phyloP scores from a whole-genome alignment of 202 grass and related monocot genomes.

The Zizania palustris region DNA sequence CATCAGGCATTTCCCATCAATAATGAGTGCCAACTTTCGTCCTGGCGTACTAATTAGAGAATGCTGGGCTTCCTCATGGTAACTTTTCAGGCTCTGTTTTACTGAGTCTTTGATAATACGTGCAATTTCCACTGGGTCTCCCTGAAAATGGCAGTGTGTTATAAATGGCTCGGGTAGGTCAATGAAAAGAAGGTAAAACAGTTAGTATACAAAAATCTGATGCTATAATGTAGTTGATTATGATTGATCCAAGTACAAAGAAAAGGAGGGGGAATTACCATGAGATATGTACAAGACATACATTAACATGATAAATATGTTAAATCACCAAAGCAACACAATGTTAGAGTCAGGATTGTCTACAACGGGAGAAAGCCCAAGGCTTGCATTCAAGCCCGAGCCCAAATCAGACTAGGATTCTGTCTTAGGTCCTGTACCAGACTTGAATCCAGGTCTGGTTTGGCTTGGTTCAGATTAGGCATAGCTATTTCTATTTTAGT shows the following conservation, averaged over 20 bases:
- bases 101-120: constrained; percentile 85
- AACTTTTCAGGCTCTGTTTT: constrained; percentile 73
- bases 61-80: constrained; percentile 67
- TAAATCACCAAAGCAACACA: background rate
- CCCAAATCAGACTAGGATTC: no score
- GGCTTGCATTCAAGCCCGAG: no score
- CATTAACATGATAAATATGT: background rate
- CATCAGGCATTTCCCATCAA: constrained; percentile 99
- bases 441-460: no score
- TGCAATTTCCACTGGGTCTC: constrained; percentile 93
- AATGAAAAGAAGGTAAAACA: background rate
- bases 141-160: constrained; percentile 53
- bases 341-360: no score
- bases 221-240: constrained; percentile 20
- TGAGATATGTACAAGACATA: background rate
- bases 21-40: constrained; percentile 83
- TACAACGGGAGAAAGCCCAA: no score
- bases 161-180: constrained; percentile 28
- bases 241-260: constrained; percentile 38
- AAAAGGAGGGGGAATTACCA: background rate
- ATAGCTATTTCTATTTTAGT: no score
- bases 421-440: no score
- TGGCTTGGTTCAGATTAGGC: no score
- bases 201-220: constrained; percentile 8
- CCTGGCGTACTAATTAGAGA: constrained; percentile 49